Base-by-base conservation (phyloP, 164 flowering plant genomes). In the Macadamia tetraphylla region DNA sequence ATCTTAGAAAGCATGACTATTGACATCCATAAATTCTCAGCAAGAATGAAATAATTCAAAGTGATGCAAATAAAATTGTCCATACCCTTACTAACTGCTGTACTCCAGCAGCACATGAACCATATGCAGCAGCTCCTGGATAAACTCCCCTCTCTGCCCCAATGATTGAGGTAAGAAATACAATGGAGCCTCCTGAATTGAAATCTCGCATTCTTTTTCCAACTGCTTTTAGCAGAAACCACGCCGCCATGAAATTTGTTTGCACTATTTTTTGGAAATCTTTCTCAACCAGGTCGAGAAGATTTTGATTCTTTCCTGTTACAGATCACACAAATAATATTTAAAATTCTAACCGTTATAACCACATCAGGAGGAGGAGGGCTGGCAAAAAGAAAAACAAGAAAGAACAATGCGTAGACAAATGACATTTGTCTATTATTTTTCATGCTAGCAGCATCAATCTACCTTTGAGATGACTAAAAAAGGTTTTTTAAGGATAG, bases 71-170 rank as follows among this genome's bases (percentile, higher is more conserved):
- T 1, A 63, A 63, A 68, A 62, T 46, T 29, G 51, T 31, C 66
- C 90, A 71, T 86, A 94, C 98, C 86, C 94, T 81, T 29, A 78
- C 91, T 70, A 94, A 73, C 69, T 94, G 98, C 70, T 86, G 77
- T 14, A 94, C 63, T 68, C 86, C 97, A 43, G 92, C 97, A 71
- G 80, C 67, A 73, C 90, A 88, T 3, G 95, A 83, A 70, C 91
- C 95, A 77, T 85, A 94, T 9, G 92, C 95, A 68, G 94, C 90
- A 65, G 92, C 77, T 57, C 99, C 97, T n/a, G 74, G 86, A 77
- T 92, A 91, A 29, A 94, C 18, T 58, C 99, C 99, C 77, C 97
- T 88, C 76, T 88, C 95, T 14, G 84, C 81, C 7, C 99, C 97
- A 52, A 80, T 67, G 67, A 94, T 81, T 5, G 97, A 76, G 67